A percentile compares a stretch with the other conserved stretches of the same genome.
Conservation (phyloP, 2,329 filamentous ascomycete genomes). For the Raffaelea deltoideospora region DNA sequence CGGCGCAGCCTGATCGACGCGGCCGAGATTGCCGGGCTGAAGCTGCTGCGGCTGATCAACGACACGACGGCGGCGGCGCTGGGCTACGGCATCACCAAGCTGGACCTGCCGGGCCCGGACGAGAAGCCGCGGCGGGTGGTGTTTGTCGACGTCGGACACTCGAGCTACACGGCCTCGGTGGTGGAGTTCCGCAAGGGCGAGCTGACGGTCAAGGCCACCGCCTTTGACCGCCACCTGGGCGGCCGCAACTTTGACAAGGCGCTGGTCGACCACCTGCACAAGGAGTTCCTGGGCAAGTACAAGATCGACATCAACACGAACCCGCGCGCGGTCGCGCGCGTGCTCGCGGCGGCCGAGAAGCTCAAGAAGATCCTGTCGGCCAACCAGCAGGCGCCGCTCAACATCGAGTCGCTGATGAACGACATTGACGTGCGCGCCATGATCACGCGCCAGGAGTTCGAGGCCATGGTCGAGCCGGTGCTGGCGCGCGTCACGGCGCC, state of each 20-base stretch:
- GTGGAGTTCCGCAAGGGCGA: slow-evolving; percentile 97
- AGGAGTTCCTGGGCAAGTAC: slow-evolving; percentile 95
- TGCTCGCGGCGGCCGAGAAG: slow-evolving; percentile 83
- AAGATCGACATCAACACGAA: slow-evolving; percentile 91
- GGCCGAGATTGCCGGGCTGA: slow-evolving; percentile 83
- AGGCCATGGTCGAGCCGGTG: slow-evolving; percentile 76
- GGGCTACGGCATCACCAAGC: slow-evolving; percentile 95
- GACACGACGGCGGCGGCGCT: slow-evolving; percentile 93
- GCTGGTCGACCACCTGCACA: slow-evolving; percentile 83
- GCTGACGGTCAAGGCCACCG: slow-evolving; percentile 80
- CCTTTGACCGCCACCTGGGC: slow-evolving; percentile 92
- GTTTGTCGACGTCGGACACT: slow-evolving; percentile 92
- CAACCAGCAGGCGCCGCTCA: slow-evolving; percentile 82
- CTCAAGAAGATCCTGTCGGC: slow-evolving; percentile 96
- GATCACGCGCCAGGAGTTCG: slow-evolving; percentile 88
- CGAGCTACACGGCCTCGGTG: slow-evolving; percentile 85
- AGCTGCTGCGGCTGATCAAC: slow-evolving; percentile 88
- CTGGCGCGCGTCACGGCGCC: slow-evolving; percentile 57
- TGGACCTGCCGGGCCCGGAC: slow-evolving; percentile 74
- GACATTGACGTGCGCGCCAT: slow-evolving; percentile 81
- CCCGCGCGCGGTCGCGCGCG: slow-evolving; percentile 76
- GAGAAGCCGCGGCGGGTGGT: slow-evolving; percentile 84
- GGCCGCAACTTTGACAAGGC: slow-evolving; percentile 95
- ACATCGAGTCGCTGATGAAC: slow-evolving; percentile 98
- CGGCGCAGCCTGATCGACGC: slow-evolving; percentile 81